Percentiles rank a stretch among this genome's conserved stretches.
phyloP scores from a whole-genome alignment of 805 yeast species.

The Zygotorulaspora sp. region DNA sequence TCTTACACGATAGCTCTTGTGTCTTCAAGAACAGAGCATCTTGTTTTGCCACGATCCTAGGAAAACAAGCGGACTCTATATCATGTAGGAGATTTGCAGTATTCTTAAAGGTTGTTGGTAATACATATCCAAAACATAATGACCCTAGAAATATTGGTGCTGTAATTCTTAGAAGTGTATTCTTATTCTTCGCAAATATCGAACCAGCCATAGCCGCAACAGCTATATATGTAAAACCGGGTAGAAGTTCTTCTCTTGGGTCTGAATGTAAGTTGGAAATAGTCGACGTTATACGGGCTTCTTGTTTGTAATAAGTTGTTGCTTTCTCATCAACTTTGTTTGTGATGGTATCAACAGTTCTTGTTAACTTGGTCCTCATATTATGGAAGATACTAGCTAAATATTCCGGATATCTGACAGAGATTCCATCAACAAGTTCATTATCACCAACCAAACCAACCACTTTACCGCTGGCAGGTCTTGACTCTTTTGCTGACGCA shows the following conservation, averaged over 20 bases:
- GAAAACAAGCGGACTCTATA: conserved; percentile 41
- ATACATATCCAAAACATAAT: conserved; percentile 48
- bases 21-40: conserved; percentile 17
- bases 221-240: conserved; percentile 51
- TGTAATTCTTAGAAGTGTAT: conserved; percentile 42
- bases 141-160: conserved; percentile 51
- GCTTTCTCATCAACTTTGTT: conserved; percentile 42
- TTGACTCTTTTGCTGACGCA: conserved; percentile 4
- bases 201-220: conserved; percentile 59
- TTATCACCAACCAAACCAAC: conserved; percentile 20
- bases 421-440: conserved; percentile 27
- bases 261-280: conserved; percentile 48
- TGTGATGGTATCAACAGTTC: conserved; percentile 20
- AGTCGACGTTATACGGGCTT: conserved; percentile 49
- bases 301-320: conserved; percentile 42
- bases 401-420: conserved; percentile 27
- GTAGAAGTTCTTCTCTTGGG: conserved; percentile 51
- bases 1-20: conserved; percentile 3
- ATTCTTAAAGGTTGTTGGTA: conserved; percentile 55
- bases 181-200: conserved; percentile 52
- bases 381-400: conserved; percentile 16
- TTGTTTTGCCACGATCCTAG: conserved; percentile 25
- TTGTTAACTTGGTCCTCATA: conserved; percentile 17
- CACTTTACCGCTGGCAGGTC: conserved; percentile 6
- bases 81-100: conserved; percentile 45